These are phyloP conservation scores for Paxillus rubicundulus DNA, from an alignment of 768 basidiomycete species.

Conservation along the genomic window DNA sequence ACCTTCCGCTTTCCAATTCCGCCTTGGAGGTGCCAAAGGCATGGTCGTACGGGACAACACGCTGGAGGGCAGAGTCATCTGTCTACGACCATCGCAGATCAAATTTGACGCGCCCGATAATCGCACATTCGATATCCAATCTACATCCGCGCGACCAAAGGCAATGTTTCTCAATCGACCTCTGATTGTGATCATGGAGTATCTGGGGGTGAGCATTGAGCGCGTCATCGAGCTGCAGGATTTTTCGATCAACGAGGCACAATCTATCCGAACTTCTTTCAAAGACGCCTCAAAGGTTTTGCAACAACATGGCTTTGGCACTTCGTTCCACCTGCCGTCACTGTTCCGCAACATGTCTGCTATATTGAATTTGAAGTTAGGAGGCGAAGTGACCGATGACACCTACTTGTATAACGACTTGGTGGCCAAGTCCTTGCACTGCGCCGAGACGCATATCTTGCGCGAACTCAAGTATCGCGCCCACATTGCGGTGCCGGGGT, in stretches of 20 bases:
- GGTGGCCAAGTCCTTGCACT: constrained; percentile 36
- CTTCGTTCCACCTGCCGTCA: constrained; percentile 44
- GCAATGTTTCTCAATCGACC: constrained; percentile 46
- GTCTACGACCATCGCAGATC: constrained; percentile 43
- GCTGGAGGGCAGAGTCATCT: constrained; percentile 35
- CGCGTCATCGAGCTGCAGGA: constrained; percentile 40
- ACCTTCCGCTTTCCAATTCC: constrained; percentile 45
- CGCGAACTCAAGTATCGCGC: constrained; percentile 52
- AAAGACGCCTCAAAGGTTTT: constrained; percentile 37
- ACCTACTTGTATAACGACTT: constrained; percentile 33
- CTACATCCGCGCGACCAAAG: constrained; percentile 43
- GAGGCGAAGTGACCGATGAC: constrained; percentile 3
- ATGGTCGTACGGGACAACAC: constrained; percentile 44
- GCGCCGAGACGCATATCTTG: constrained; percentile 43
- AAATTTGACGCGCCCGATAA: constrained; percentile 44
- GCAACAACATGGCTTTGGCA: constrained; percentile 43
- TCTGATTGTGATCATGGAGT: constrained; percentile 48
- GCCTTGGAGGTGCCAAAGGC: constrained; percentile 47
- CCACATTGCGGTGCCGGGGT: constrained; percentile 48
- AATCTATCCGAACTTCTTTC: constrained; percentile 35
- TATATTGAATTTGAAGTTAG: constrained; percentile 31
- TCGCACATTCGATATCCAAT: constrained; percentile 46
- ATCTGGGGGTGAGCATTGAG: constrained; percentile 35
- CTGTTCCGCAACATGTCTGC: constrained; percentile 37
- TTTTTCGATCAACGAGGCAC: constrained; percentile 36